Evolutionary conservation across 768 basidiomycete genomes (phyloP).

Genomic region (Phylloporus sp.): DNA sequence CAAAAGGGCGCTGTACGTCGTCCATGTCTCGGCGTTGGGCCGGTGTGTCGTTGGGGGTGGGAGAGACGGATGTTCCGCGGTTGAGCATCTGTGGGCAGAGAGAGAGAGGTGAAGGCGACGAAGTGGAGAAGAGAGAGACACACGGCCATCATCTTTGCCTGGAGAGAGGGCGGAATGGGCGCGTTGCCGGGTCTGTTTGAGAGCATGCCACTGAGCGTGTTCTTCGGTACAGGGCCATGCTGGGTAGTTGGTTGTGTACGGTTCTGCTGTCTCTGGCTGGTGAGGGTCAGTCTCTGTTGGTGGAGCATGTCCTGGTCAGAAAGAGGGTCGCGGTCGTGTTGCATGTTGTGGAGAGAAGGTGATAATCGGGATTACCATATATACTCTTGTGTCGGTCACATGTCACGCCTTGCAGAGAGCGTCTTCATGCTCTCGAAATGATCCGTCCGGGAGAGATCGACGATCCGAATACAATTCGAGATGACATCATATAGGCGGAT

Average conservation of each 20-base stretch:
- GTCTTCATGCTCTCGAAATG: neutral
- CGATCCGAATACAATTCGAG: neutral
- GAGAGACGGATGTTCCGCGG: constrained; percentile 31
- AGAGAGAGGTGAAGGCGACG: constrained; percentile 14
- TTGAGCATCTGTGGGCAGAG: constrained; percentile 47
- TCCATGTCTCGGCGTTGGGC: constrained; percentile 36
- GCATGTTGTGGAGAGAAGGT: constrained; percentile 23
- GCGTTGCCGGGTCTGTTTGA: constrained; percentile 44
- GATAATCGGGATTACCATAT: constrained; percentile 37
- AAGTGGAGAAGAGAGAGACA: constrained; percentile 20
- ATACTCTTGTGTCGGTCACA: constrained; percentile 22
- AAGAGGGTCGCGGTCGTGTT: constrained; percentile 4
- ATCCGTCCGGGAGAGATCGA: constrained; percentile 8
- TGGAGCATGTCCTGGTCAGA: neutral
- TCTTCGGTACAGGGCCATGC: constrained; percentile 15
- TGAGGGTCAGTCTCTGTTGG: neutral
- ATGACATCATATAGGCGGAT: neutral
- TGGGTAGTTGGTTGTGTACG: constrained; percentile 12
- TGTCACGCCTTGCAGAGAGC: constrained; percentile 9
- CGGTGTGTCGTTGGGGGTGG: constrained; percentile 32
- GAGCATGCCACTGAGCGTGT: constrained; percentile 41
- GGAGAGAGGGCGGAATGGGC: constrained; percentile 83
- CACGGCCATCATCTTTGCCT: constrained; percentile 93
- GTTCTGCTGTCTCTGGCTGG: constrained; percentile 8
- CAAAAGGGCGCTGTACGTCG: constrained; percentile 26